Evolutionary conservation across 305 asterid genomes (phyloP).

Genomic region (Petunia hybrid): DNA sequence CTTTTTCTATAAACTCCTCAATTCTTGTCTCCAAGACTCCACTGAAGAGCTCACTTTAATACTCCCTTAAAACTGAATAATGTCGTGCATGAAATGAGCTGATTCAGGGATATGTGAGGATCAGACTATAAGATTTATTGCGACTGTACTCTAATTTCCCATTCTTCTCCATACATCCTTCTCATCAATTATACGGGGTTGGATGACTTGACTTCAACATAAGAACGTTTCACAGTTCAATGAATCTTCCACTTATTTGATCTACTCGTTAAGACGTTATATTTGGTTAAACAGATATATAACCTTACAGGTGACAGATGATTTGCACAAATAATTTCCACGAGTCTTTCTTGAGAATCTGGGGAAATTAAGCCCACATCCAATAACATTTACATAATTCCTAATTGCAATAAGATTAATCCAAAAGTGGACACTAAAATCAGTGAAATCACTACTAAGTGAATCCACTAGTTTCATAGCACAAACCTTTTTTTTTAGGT

Average conservation of each 20-base stretch:
- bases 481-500: background rate
- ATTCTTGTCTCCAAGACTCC: no score
- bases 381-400: background rate
- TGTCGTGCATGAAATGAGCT: no score
- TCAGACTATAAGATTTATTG: no score
- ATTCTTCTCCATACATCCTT: no score
- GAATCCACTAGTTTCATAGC: background rate
- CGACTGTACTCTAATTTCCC: no score
- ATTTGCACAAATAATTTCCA: background rate
- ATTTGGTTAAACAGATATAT: background rate
- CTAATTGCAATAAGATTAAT: constrained; percentile 17
- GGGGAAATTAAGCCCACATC: background rate
- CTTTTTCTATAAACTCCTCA: no score
- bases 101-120: no score
- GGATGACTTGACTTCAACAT: background rate
- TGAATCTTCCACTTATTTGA: background rate
- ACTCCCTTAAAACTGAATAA: no score
- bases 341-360: background rate
- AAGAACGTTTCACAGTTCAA: background rate
- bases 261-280: background rate
- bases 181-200: background rate
- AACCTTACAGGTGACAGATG: background rate
- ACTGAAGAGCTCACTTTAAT: no score
- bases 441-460: background rate
- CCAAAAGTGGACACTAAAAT: background rate